Evolutionary conservation across 2,329 filamentous ascomycete genomes (phyloP), one percentile per base, ranked within the genome.

Genomic region (Colletotrichum filicis): DNA sequence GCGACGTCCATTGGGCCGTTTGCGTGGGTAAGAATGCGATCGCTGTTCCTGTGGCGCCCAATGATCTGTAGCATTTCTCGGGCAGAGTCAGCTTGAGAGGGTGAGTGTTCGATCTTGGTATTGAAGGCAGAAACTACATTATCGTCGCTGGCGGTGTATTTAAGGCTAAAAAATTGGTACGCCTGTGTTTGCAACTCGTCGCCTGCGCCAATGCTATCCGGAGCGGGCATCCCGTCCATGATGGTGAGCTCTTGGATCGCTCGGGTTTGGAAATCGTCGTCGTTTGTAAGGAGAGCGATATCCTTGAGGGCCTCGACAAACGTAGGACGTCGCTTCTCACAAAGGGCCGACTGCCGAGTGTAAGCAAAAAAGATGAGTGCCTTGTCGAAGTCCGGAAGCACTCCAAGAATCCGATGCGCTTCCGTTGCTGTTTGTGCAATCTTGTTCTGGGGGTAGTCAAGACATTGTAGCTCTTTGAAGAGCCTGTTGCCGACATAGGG

Each of bases 41-140:
- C 66, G 56, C 46, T 70, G 37, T 32, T 42, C 26, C 70, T 73
- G n/a, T 73, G 70, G 4, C 75, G 75, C 12, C 74, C 70, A 62
- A 77, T 77, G 22, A 76, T 75, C 19, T 75, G 73, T 5, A 77
- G 63, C 57, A 77, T 71, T 22, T 76, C 76, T 56, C 73, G 73
- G 9, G 66, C 73, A 4, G 71, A 73, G 52, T 77, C 76, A n/a
- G 70, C 69, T 22, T 77, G 71, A 12, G 74, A 69, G 5, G 76
- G 76, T 24, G 75, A 74, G 22, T 76, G 73, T n/a, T 75, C 74
- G 22, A 77, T 55, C 30, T 74, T 76, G 19, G 70, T 74, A 28
- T 75, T 69, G 56, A 76, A 76, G 9, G 76, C 76, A 11, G 53
- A 30, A 55, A 77, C 74, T 19, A 77, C 74, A 14, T 74, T 75